Percentiles rank a stretch among this genome's conserved stretches.
Conservation (phyloP, 129 eudicot genomes). For the Artemisia annua region DNA sequence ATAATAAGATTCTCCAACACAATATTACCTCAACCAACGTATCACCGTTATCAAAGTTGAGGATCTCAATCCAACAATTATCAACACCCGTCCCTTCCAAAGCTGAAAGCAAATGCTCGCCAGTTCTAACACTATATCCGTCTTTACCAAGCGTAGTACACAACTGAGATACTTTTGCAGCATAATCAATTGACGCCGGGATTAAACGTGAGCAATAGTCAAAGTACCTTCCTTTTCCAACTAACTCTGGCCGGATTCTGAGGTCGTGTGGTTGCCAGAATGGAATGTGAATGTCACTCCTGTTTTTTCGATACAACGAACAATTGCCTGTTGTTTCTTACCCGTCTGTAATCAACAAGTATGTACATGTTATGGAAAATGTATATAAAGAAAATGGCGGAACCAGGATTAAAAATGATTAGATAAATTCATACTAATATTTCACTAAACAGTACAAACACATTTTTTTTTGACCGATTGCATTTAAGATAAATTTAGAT, state of each 20-base stretch:
- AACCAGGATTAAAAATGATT: no score
- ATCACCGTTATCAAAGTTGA: slow-evolving; percentile 22
- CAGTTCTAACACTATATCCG: slow-evolving; percentile 58
- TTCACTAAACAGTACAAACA: no score
- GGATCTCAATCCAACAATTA: slow-evolving; percentile 68
- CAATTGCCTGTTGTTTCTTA: no score
- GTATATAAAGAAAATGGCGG: no score
- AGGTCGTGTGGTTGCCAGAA: slow-evolving; percentile 61
- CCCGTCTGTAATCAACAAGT: no score
- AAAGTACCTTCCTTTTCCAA: slow-evolving; percentile 74
- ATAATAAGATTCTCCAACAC: no score
- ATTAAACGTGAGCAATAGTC: slow-evolving; percentile 44
- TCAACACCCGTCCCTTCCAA: slow-evolving; percentile 85
- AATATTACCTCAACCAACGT: slow-evolving; percentile 55
- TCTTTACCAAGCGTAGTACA: slow-evolving; percentile 72
- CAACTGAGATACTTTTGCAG: slow-evolving; percentile 53
- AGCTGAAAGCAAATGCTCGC: slow-evolving; percentile 93
- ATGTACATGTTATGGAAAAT: no score
- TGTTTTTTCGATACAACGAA: slow-evolving; percentile 14
- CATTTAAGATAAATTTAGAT: neutral
- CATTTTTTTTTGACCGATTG: no score
- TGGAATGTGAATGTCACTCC: slow-evolving; percentile 74
- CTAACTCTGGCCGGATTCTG: slow-evolving; percentile 62
- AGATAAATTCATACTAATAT: no score
- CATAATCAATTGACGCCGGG: slow-evolving; percentile 64